Percentiles rank a stretch among this genome's conserved stretches.
Evolutionary conservation across 2,329 filamentous ascomycete species (phyloP).

Genomic region (Zalaria sp.): DNA sequence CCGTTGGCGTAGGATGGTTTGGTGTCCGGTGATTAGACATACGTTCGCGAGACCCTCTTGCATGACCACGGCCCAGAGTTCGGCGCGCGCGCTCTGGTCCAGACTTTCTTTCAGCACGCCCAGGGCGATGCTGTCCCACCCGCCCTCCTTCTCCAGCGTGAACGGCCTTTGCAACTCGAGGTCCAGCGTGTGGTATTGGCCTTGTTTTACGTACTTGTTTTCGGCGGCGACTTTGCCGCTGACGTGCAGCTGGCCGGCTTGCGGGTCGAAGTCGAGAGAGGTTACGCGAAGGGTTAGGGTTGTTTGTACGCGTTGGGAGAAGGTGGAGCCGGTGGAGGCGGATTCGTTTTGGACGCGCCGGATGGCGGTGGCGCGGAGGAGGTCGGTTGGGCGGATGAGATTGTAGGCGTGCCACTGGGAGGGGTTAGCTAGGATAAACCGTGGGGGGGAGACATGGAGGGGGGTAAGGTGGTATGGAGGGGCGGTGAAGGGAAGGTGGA

Average conservation of each 20-base stretch:
- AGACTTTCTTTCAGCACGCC: constrained; percentile 67
- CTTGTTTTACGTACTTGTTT: constrained; percentile 53
- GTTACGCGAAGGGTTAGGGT: constrained; percentile 52
- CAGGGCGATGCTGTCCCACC: constrained; percentile 83
- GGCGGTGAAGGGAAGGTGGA: no score
- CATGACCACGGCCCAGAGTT: constrained; percentile 84
- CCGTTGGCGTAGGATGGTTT: constrained; percentile 58
- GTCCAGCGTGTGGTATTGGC: constrained; percentile 60
- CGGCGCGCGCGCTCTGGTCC: constrained; percentile 63
- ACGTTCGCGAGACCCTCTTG: constrained; percentile 77
- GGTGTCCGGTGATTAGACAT: constrained; percentile 67
- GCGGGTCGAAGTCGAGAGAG: constrained; percentile 54
- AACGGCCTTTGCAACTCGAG: constrained; percentile 81
- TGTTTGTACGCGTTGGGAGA: constrained; percentile 49
- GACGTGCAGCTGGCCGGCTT: constrained; percentile 54
- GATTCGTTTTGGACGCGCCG: constrained; percentile 50
- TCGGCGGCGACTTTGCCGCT: constrained; percentile 51
- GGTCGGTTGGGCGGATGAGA: constrained; percentile 51
- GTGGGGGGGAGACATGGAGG: no score
- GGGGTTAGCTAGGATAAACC: background rate
- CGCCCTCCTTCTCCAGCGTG: constrained; percentile 65
- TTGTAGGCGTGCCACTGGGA: constrained; percentile 56
- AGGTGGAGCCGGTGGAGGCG: constrained; percentile 43
- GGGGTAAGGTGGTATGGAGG: no score
- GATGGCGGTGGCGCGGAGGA: constrained; percentile 50